These are phyloP conservation scores for Forsythia viridissima DNA, from an alignment of 257 asterid species.

Conservation along the genomic window DNA sequence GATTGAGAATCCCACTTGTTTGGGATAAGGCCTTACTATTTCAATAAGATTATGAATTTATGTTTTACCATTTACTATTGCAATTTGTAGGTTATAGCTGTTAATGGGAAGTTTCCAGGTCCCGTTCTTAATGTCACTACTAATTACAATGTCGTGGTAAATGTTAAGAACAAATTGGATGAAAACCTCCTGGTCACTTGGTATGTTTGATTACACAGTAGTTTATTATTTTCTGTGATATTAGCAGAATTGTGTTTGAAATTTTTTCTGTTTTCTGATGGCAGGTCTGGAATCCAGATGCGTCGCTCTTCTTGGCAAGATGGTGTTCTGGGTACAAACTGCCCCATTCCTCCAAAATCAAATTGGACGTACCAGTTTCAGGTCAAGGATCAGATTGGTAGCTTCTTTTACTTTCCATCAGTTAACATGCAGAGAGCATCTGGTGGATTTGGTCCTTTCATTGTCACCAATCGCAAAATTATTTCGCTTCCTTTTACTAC, in stretches of 20 bases:
- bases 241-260: neutral
- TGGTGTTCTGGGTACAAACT: constrained; percentile 91
- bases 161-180: constrained; percentile 80
- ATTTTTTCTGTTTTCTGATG: neutral
- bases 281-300: constrained; percentile 94
- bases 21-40: neutral
- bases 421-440: constrained; percentile 86
- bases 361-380: constrained; percentile 97
- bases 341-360: constrained; percentile 80
- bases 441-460: constrained; percentile 86
- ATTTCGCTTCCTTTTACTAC: constrained; percentile 69
- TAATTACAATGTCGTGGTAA: constrained; percentile 79
- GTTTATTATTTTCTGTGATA: neutral
- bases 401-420: constrained; percentile 87
- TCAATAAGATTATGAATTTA: neutral
- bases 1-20: neutral
- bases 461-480: constrained; percentile 61
- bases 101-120: constrained; percentile 86
- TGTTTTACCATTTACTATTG: constrained; percentile 1
- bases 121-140: constrained; percentile 85
- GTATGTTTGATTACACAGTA: constrained; percentile 31
- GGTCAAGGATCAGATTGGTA: constrained; percentile 96
- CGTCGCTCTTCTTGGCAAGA: constrained; percentile 96
- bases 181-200: constrained; percentile 84
- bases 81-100: constrained; percentile 82